Conservation (phyloP, 2,329 filamentous ascomycete genomes). For the Pyrenophora tritici-repentis region DNA sequence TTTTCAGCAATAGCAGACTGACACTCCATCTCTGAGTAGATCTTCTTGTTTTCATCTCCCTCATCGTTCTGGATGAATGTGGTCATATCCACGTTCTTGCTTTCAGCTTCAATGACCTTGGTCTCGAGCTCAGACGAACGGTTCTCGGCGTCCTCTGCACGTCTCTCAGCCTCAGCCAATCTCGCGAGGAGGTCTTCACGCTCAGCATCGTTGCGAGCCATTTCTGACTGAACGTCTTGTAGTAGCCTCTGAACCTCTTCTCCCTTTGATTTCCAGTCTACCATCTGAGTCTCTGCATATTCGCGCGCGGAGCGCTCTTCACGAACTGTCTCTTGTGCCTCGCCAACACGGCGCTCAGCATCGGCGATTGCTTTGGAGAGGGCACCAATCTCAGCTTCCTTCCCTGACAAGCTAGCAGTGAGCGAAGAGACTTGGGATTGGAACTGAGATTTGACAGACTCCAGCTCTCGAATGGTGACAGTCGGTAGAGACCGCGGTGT, state of each 20-base stretch:
- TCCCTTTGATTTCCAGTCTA: slow-evolving; percentile 81
- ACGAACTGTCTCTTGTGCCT: slow-evolving; percentile 80
- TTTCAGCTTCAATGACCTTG: slow-evolving; percentile 57
- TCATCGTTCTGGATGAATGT: slow-evolving; percentile 53
- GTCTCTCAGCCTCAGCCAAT: slow-evolving; percentile 74
- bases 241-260: slow-evolving; percentile 85
- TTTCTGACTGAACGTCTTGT: slow-evolving; percentile 78
- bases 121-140: slow-evolving; percentile 72
- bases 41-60: slow-evolving; percentile 37
- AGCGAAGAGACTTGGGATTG: slow-evolving; percentile 94
- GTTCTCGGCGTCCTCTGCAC: slow-evolving; percentile 74
- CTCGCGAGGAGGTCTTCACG: slow-evolving; percentile 77
- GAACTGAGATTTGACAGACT: slow-evolving; percentile 88
- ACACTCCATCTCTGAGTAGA: slow-evolving; percentile 51
- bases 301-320: slow-evolving; percentile 76
- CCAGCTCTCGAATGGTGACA: slow-evolving; percentile 88
- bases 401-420: slow-evolving; percentile 86
- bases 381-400: slow-evolving; percentile 87
- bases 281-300: slow-evolving; percentile 73
- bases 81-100: slow-evolving; percentile 74
- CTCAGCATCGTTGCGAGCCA: slow-evolving; percentile 77
- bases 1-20: slow-evolving; percentile 82
- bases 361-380: slow-evolving; percentile 87
- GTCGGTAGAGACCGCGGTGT: slow-evolving; percentile 90
- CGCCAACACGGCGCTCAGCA: slow-evolving; percentile 88